Evolutionary conservation across 805 yeast species (phyloP).

Genomic region (Candida adriatica): DNA sequence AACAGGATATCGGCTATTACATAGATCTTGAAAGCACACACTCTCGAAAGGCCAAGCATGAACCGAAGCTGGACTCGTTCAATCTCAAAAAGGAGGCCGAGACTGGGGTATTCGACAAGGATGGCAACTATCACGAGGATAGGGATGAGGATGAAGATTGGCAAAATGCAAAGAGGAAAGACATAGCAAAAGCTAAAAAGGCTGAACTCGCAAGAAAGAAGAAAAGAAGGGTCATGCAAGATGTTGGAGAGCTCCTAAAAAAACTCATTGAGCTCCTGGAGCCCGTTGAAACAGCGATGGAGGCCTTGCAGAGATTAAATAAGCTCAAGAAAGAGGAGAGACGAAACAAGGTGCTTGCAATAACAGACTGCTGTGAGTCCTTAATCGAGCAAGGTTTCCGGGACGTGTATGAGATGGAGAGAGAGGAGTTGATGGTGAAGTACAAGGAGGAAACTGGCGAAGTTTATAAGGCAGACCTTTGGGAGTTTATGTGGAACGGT

Average conservation of each 20-base stretch:
- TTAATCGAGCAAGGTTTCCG: conserved; percentile 35
- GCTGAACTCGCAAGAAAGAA: conserved; percentile 26
- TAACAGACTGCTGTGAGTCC: conserved; percentile 44
- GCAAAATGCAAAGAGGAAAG: conserved; percentile 27
- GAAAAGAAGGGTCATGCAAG: conserved; percentile 8
- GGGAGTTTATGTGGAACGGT: conserved; percentile 45
- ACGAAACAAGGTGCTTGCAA: conserved; percentile 23
- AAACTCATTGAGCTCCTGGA: conserved; percentile 39
- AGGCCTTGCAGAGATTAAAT: conserved; percentile 40
- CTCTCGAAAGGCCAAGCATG: conserved; percentile 10
- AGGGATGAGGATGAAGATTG: conserved; percentile 33
- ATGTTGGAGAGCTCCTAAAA: conserved; percentile 14
- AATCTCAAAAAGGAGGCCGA: conserved; percentile 48
- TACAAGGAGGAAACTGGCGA: conserved; percentile 38
- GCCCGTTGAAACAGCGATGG: conserved; percentile 55
- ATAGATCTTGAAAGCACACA: conserved; percentile 15
- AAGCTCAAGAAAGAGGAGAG: conserved; percentile 13
- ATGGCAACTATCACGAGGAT: conserved; percentile 48
- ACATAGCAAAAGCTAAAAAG: conserved; percentile 29
- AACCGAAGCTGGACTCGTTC: conserved; percentile 55
- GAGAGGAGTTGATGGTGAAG: conserved; percentile 48
- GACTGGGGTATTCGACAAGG: conserved; percentile 54
- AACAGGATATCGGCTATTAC: conserved; percentile 12
- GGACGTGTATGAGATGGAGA: conserved; percentile 44
- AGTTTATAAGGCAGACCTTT: conserved; percentile 26